Base-by-base conservation (phyloP, 176 grass and related monocot genomes). In the Rhipidocladum racemiflorum region DNA sequence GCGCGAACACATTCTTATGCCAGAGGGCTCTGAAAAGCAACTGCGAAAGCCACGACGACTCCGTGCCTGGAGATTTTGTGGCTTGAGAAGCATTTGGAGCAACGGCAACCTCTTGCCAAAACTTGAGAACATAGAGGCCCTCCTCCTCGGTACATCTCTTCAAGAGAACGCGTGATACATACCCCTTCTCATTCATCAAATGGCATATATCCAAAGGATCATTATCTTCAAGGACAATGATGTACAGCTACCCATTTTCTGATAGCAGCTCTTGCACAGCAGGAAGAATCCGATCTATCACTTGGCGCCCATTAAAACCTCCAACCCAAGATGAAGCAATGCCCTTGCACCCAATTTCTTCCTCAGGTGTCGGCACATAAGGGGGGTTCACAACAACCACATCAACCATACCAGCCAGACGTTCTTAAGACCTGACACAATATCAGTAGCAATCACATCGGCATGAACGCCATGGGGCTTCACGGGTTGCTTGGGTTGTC, bases 111-210 rank as follows among this genome's bases (percentile, higher is more conserved):
- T 92, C 88, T 29, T 77, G 83, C 96, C 96, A 95, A 83, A 98
- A 98, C 79, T 95, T 98, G 15, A 98, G 88, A 65, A 98, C 91
- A 90, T 86, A 94, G 11, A 93, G 89, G 72, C 90, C 95, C 75
- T 98, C 96, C 81, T 98, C 95, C 55, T 98, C 96, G 7, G 92
- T 95, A 7, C 92, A 98, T 78, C 96, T 93, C 83, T 98, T 94
- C 72, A 98, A 82, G 43, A 94, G 79, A 66, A 98, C 90, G 0
- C 87, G 91, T 0, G 96, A 98, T 38, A 76, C 90, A 84, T 91
- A 98, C 0, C 96, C 96, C 83, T 91, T 91, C 59, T 93, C 88
- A 16, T 76, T 90, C 96, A 98, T 98, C 68, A 88, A 20, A 74
- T 73, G 88, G 21, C 90, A 98, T 86, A 98, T 93, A 49, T 89